Evolutionary conservation across 2,329 filamentous ascomycete species (phyloP), one percentile per base, ranked within the genome.

Genomic region (Claviceps arundinis): DNA sequence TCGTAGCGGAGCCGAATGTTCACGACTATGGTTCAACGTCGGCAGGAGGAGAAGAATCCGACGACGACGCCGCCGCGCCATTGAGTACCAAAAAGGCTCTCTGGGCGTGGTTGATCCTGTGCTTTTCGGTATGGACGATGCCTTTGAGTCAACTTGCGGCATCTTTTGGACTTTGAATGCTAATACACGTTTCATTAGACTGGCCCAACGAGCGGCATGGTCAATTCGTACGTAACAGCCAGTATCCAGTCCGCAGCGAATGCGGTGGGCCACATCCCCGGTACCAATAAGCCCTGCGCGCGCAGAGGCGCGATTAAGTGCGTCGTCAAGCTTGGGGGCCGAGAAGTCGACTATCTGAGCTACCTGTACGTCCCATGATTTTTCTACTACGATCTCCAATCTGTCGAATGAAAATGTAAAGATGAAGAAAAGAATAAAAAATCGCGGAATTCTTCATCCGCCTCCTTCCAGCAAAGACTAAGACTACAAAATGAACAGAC

Each of bases 231-330:
- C 50, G 56, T 58, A 9, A 58, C 56, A 11, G 56, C 56, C 17
- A 58, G 56, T 30, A 58, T 58, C 13, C 56, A 58, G 30, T 55
- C 56, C 2, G 56, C 55, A 8, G 56, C 56, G 16, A 58, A 58
- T 30, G 54, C 55, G 3, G 56, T 58, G 5, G 56, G 56, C 5
- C 55, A 55, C 38, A 48, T 58, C 14, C 56, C 56, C 5, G 55
- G 55, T 5, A 56, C 55, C 2, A 51, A 56, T 51, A 51, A 50
- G 42, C 56, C 56, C 6, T 58, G 56, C 37, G 56, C 56, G 5
- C 52, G 56, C 19, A 54, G 56, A 16, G 56, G 56, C 13, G 50
- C 46, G 38, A 58, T 58, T 19, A 48, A 51, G n/a, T 58, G 56
- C 37, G 56, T 51, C 17, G 56, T 58, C 24, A 58, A 56, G 47